Conservation (phyloP, 306 rosid species). For the Pterocarpus macrocarpus region DNA sequence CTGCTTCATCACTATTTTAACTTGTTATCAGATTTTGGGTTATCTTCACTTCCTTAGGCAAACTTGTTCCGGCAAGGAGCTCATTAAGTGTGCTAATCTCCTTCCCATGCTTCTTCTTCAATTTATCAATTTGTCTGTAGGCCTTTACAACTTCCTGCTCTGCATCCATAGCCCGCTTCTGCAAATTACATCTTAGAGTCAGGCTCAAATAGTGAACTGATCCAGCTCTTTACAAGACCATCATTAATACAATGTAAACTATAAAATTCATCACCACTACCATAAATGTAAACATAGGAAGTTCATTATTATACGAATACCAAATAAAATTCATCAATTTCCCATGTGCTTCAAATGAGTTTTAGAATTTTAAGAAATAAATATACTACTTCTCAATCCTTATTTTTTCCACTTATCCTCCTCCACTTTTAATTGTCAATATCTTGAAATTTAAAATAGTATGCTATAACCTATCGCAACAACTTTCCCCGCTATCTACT, state of each 20-base stretch:
- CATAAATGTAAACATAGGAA: not conserved
- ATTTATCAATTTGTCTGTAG: constrained; percentile 65
- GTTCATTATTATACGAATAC: not conserved
- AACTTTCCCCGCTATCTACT: too few species aligned
- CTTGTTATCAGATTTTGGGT: too few species aligned
- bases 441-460: too few species aligned
- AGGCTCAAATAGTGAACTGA: constrained; percentile 22
- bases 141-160: constrained; percentile 75
- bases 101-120: constrained; percentile 70
- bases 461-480: too few species aligned
- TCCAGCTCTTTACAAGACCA: not conserved
- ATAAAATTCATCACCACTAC: not conserved
- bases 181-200: constrained; percentile 47
- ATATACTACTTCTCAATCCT: not conserved
- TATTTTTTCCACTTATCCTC: too few species aligned
- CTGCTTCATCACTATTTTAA: too few species aligned
- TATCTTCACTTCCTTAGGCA: constrained; percentile 49
- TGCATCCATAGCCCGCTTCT: constrained; percentile 81
- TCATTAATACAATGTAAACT: not conserved
- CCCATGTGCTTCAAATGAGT: not conserved
- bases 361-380: not conserved
- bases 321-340: not conserved
- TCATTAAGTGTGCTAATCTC: constrained; percentile 67
- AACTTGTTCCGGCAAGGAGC: constrained; percentile 57
- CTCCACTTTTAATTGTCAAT: too few species aligned